Conservation (phyloP, 2,329 filamentous ascomycete genomes). For the Biscogniauxia sp. region DNA sequence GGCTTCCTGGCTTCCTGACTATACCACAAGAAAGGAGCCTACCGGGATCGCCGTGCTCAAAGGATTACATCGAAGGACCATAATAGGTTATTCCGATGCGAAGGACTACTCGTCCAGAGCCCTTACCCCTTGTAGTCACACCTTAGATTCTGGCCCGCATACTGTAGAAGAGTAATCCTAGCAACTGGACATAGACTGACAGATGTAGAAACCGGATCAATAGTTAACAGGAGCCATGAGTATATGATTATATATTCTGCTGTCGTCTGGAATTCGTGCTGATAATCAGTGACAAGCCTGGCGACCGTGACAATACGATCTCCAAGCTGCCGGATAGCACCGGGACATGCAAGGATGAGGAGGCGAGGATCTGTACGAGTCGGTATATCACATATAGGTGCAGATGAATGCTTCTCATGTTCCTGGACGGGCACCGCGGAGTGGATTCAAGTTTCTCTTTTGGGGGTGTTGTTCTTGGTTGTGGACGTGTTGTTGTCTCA, state of each 20-base stretch:
- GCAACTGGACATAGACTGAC: neutral
- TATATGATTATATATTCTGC: neutral
- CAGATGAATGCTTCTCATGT: neutral
- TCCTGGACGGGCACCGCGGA: neutral
- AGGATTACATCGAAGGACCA: neutral
- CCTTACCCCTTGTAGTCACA: neutral
- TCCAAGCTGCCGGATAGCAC: neutral
- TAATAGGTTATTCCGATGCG: neutral
- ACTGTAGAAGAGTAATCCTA: neutral
- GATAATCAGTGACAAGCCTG: neutral
- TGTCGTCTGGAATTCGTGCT: neutral
- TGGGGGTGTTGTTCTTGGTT: constrained; percentile 9
- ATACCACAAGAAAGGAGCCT: neutral
- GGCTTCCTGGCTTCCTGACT: neutral
- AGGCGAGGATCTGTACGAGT: neutral
- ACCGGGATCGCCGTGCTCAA: neutral
- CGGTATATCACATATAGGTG: neutral
- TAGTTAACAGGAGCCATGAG: neutral
- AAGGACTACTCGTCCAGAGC: neutral
- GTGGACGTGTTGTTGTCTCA: constrained; percentile 24
- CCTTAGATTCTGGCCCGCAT: neutral
- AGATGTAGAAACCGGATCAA: neutral
- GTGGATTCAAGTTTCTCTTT: neutral
- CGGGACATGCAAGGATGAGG: neutral
- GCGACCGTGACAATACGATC: neutral